These are phyloP conservation scores for Tolypocladium paradoxum DNA, from an alignment of 2,329 filamentous ascomycete species.

Conservation along the genomic window DNA sequence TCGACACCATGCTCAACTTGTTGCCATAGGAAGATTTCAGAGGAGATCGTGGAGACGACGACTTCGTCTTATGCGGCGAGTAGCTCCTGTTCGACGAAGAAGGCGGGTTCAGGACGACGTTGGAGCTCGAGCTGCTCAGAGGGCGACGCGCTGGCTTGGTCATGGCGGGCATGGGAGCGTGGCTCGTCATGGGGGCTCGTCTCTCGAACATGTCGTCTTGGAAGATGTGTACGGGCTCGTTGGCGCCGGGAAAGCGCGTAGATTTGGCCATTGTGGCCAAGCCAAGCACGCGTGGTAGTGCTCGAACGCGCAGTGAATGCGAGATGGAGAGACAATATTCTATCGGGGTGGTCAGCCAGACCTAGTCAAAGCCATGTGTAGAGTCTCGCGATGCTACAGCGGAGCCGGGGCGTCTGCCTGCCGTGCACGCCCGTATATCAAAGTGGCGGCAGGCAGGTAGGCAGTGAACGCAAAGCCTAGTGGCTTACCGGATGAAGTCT, in stretches of 20 bases:
- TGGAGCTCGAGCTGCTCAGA: constrained; percentile 41
- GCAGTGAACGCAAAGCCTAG: not conserved
- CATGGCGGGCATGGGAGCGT: constrained; percentile 44
- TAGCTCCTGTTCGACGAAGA: constrained; percentile 39
- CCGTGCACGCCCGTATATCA: no score
- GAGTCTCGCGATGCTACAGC: not conserved
- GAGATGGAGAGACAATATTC: not conserved
- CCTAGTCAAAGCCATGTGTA: not conserved
- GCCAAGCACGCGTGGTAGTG: constrained; percentile 2
- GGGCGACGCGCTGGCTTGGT: constrained; percentile 37
- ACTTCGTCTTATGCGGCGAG: constrained; percentile 60
- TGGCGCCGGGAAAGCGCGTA: constrained; percentile 32
- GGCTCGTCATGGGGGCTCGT: constrained; percentile 38
- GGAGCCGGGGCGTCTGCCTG: not conserved
- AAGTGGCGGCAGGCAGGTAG: not conserved
- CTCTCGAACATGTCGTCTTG: constrained; percentile 40
- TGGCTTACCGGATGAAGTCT: constrained; percentile 1
- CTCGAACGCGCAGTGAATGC: constrained; percentile 1
- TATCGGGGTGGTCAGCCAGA: not conserved
- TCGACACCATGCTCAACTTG: constrained; percentile 55
- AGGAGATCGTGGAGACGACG: constrained; percentile 50
- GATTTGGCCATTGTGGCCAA: constrained; percentile 43
- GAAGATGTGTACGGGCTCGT: constrained; percentile 40
- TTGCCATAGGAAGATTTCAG: constrained; percentile 41
- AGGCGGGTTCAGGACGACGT: constrained; percentile 57